Conservation (phyloP, 2,329 filamentous ascomycete species). For the Diaporthe amygdali region DNA sequence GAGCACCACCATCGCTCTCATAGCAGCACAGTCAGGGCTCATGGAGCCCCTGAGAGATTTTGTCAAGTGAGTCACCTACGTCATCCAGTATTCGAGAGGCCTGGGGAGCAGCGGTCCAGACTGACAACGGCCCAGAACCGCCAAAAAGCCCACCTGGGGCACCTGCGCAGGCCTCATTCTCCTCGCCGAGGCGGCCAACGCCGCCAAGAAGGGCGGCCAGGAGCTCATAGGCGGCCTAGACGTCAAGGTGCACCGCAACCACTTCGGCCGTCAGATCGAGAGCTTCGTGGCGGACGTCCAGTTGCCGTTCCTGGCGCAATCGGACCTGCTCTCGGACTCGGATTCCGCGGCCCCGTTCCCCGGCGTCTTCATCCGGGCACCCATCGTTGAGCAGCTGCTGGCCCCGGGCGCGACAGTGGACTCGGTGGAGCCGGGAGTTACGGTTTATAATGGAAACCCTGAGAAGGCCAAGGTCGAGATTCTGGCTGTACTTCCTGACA, state of each 20-base stretch:
- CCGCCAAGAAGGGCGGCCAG: constrained; percentile 89
- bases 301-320: constrained; percentile 68
- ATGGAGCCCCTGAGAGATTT: constrained; percentile 86
- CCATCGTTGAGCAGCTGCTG: constrained; percentile 86
- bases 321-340: constrained; percentile 28
- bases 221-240: constrained; percentile 91
- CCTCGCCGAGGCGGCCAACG: constrained; percentile 84
- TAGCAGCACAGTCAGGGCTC: constrained; percentile 80
- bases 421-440: constrained; percentile 43
- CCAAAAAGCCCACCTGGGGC: constrained; percentile 87
- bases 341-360: constrained; percentile 62
- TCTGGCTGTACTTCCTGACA: constrained; percentile 54
- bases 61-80: constrained; percentile 72
- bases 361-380: constrained; percentile 92
- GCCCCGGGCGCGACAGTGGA: constrained; percentile 29
- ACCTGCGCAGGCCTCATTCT: constrained; percentile 95
- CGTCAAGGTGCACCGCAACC: constrained; percentile 90
- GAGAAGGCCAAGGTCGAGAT: constrained; percentile 47
- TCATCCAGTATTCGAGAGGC: background rate
- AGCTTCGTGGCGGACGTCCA: constrained; percentile 82
- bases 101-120: background rate
- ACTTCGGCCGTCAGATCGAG: constrained; percentile 92
- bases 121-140: constrained; percentile 55
- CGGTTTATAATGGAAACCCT: constrained; percentile 29
- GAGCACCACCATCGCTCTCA: constrained; percentile 89